Conservation (phyloP, 1,284 basidiomycete genomes). For the Microbotryomycetes sp. region DNA sequence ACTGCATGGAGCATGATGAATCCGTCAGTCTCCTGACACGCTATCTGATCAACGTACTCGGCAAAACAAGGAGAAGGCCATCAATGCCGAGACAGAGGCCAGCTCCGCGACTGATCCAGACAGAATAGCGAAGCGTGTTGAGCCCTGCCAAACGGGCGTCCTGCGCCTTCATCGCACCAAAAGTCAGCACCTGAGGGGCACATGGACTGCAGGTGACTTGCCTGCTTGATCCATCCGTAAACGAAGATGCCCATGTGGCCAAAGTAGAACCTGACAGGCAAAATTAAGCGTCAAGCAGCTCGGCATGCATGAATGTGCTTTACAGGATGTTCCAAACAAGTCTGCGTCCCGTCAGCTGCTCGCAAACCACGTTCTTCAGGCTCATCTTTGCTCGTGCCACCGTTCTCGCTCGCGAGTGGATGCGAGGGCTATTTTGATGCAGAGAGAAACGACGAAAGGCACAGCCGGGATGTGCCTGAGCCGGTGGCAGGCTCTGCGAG, state of each 20-base stretch:
- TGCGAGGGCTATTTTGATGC: too few species aligned
- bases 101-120: constrained; percentile 78
- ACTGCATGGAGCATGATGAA: constrained; percentile 39
- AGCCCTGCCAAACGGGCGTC: constrained; percentile 53
- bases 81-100: constrained; percentile 76
- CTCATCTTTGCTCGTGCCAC: too few species aligned
- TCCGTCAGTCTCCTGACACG: neutral
- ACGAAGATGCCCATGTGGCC: constrained; percentile 27
- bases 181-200: neutral
- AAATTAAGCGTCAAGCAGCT: neutral
- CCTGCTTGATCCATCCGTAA: constrained; percentile 35
- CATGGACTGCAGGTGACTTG: neutral
- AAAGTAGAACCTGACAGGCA: constrained; percentile 26
- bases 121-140: constrained; percentile 66
- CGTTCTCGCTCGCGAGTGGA: too few species aligned
- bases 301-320: neutral
- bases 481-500: too few species aligned
- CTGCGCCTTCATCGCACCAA: neutral
- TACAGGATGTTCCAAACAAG: constrained; percentile 33
- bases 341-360: constrained; percentile 26
- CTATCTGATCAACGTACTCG: constrained; percentile 44
- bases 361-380: too few species aligned
- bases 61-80: constrained; percentile 71
- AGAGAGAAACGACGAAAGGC: too few species aligned
- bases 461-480: too few species aligned